phyloP scores from a whole-genome alignment of 306 rosid genomes.

The Vigna unguiculata region DNA sequence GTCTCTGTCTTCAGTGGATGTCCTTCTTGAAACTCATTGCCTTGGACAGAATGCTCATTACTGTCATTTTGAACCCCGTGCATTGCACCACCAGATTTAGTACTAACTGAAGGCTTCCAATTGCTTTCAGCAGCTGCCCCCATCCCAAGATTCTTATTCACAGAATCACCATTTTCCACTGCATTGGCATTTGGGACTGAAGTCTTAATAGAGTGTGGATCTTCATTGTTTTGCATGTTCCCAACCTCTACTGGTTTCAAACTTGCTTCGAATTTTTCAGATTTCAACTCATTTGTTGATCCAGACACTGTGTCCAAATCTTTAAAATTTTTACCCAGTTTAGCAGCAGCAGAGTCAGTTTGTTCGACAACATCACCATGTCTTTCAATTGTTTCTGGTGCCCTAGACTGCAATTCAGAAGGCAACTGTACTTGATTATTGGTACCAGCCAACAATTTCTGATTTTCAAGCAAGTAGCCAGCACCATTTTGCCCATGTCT shows the following conservation, averaged over 20 bases:
- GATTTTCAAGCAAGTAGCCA: slow-evolving; percentile 57
- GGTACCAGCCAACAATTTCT: slow-evolving; percentile 53
- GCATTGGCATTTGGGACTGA: slow-evolving; percentile 44
- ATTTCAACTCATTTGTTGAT: slow-evolving; percentile 49
- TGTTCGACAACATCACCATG: slow-evolving; percentile 47
- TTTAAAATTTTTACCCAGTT: slow-evolving; percentile 46
- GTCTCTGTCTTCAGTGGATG: slow-evolving; percentile 53
- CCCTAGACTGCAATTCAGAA: slow-evolving; percentile 50
- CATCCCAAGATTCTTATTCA: slow-evolving; percentile 51
- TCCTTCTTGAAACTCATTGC: slow-evolving; percentile 58
- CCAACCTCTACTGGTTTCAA: slow-evolving; percentile 49
- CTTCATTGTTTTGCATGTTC: slow-evolving; percentile 54
- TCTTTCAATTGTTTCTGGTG: slow-evolving; percentile 47
- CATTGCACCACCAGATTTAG: slow-evolving; percentile 46
- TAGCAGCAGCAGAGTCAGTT: slow-evolving; percentile 52
- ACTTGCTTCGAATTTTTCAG: slow-evolving; percentile 55
- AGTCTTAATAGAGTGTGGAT: slow-evolving; percentile 48
- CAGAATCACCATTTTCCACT: slow-evolving; percentile 60
- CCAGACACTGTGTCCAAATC: slow-evolving; percentile 47
- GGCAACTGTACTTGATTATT: slow-evolving; percentile 56
- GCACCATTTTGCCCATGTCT: slow-evolving; percentile 64
- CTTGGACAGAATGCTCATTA: slow-evolving; percentile 51
- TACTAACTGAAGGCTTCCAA: slow-evolving; percentile 43
- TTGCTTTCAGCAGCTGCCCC: slow-evolving; percentile 55
- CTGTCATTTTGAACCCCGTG: slow-evolving; percentile 50